These are phyloP conservation scores for Oryza australiensis DNA, from an alignment of 176 grass and related monocot genomes.

Conservation along the genomic window DNA sequence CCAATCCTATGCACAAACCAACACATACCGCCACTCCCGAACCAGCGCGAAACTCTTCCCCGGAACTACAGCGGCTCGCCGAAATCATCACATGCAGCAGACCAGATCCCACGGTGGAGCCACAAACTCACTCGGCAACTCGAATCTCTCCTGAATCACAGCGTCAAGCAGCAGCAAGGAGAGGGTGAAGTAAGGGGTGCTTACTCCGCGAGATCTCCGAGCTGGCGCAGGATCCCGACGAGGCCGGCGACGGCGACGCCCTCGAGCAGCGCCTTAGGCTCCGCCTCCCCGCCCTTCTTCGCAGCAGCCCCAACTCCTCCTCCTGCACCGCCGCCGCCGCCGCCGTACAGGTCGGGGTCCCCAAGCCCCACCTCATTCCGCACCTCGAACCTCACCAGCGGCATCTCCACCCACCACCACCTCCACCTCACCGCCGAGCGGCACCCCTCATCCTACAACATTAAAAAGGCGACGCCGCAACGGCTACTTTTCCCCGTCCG, in stretches of 20 bases:
- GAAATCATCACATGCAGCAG: not conserved
- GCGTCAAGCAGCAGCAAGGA: not conserved
- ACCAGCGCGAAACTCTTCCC: not conserved
- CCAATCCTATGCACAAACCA: not conserved
- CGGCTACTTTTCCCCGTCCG: constrained; percentile 26
- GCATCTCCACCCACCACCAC: constrained; percentile 47
- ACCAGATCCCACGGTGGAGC: constrained; percentile 23
- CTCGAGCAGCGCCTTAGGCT: constrained; percentile 86
- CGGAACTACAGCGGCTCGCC: not conserved
- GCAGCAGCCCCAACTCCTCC: not conserved
- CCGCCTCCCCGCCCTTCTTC: constrained; percentile 52
- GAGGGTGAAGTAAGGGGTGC: not conserved
- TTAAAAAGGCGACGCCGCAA: constrained; percentile 34
- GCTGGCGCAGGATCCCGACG: constrained; percentile 97
- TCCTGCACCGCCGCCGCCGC: not conserved
- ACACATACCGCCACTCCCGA: not conserved
- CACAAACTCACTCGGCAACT: not conserved
- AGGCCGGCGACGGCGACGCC: constrained; percentile 93
- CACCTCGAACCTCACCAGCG: constrained; percentile 85
- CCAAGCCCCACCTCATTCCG: constrained; percentile 92
- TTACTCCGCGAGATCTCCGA: constrained; percentile 98
- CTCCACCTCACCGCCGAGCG: constrained; percentile 34
- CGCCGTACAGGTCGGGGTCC: constrained; percentile 69
- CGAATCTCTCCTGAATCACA: not conserved
- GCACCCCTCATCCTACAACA: constrained; percentile 17